Percentiles rank a stretch among this genome's conserved stretches.
phyloP scores from a whole-genome alignment of 345 rosid species.

The Microcos paniculata region DNA sequence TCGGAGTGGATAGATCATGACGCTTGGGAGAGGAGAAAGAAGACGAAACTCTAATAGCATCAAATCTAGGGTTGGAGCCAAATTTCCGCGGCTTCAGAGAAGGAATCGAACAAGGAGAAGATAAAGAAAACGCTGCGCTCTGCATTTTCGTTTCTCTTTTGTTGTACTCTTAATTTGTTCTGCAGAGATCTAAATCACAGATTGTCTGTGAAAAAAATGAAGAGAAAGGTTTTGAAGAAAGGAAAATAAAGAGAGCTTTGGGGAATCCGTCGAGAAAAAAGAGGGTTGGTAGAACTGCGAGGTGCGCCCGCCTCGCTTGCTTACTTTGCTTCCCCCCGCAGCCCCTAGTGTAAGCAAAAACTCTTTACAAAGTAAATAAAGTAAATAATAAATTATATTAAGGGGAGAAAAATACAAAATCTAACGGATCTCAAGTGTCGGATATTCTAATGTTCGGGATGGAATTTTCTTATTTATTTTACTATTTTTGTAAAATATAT shows the following conservation, averaged over 20 bases:
- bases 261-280: constrained; percentile 40
- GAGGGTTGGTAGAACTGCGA: constrained; percentile 25
- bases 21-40: constrained; percentile 33
- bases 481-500: no score
- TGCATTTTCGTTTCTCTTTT: constrained; percentile 50
- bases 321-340: constrained; percentile 12
- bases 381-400: no score
- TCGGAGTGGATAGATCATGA: constrained; percentile 30
- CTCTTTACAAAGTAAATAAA: background rate
- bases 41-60: constrained; percentile 35
- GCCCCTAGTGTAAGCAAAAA: no score
- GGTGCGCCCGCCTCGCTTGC: background rate
- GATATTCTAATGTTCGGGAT: background rate
- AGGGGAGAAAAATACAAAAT: background rate
- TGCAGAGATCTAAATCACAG: constrained; percentile 32
- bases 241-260: constrained; percentile 24
- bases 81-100: constrained; percentile 32
- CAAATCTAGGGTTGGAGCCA: constrained; percentile 19
- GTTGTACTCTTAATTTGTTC: no score
- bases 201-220: background rate
- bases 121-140: constrained; percentile 57
- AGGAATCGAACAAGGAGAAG: constrained; percentile 35
- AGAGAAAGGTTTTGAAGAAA: background rate
- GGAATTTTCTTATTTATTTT: background rate
- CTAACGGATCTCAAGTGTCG: background rate